Evolutionary conservation across 1,284 basidiomycete species (phyloP).

Genomic region (Thelephora terrestris): DNA sequence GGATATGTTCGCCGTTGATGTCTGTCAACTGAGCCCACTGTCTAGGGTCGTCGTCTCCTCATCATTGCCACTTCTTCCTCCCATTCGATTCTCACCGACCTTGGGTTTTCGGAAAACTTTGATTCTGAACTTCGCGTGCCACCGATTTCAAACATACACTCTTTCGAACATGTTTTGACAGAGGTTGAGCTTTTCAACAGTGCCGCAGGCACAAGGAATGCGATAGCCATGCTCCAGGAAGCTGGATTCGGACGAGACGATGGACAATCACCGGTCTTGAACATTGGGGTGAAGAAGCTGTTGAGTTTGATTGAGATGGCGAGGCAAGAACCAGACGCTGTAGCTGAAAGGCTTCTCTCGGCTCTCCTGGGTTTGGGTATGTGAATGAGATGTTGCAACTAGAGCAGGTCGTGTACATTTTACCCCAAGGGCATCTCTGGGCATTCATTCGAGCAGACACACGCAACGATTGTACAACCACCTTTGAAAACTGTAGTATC

Average conservation of each 20-base stretch:
- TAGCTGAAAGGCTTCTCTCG: slow-evolving; percentile 62
- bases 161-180: slow-evolving; percentile 73
- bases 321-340: slow-evolving; percentile 80
- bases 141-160: slow-evolving; percentile 64
- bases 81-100: slow-evolving; percentile 79
- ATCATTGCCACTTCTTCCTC: slow-evolving; percentile 91
- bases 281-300: slow-evolving; percentile 92
- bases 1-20: slow-evolving; percentile 5
- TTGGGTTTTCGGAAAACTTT: slow-evolving; percentile 85
- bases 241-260: slow-evolving; percentile 57
- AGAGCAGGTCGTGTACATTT: background rate
- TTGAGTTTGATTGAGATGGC: slow-evolving; percentile 95
- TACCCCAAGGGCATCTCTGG: no score
- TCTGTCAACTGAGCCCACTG: slow-evolving; percentile 7
- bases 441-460: no score
- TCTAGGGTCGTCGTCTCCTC: slow-evolving; percentile 82
- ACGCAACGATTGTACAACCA: no score
- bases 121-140: slow-evolving; percentile 85
- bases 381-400: slow-evolving; percentile 15
- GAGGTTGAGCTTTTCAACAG: slow-evolving; percentile 75
- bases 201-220: slow-evolving; percentile 46
- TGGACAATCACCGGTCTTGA: slow-evolving; percentile 32
- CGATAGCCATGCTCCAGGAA: slow-evolving; percentile 61
- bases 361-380: slow-evolving; percentile 57
- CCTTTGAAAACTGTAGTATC: no score